Conservation (phyloP, 768 basidiomycete species). For the Suillus spraguei region DNA sequence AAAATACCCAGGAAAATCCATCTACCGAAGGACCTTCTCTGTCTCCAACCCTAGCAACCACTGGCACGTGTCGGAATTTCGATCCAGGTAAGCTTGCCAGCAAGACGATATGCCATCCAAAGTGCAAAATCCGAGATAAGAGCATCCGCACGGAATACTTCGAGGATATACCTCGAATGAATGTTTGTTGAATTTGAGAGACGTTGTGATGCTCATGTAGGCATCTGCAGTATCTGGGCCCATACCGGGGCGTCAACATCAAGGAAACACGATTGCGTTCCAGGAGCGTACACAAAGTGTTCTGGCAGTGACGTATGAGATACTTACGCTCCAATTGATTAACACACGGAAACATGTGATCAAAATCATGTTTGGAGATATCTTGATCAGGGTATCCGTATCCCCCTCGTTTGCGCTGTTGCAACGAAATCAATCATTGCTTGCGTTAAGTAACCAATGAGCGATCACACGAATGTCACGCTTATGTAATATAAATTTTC, state of each 20-base stretch:
- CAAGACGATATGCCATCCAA: constrained; percentile 43
- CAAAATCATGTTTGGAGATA: background rate
- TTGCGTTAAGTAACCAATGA: background rate
- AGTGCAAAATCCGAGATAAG: constrained; percentile 1
- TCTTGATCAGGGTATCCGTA: background rate
- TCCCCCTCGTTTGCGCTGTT: background rate
- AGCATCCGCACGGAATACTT: background rate
- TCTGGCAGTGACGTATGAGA: background rate
- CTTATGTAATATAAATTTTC: background rate
- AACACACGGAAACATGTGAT: background rate
- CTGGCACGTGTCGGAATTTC: constrained; percentile 33
- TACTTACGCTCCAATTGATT: background rate
- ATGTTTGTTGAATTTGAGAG: constrained; percentile 42
- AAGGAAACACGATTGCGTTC: background rate
- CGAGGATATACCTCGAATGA: constrained; percentile 47
- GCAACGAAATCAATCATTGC: background rate
- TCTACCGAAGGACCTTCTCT: no score
- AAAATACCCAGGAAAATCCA: no score
- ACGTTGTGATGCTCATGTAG: constrained; percentile 39
- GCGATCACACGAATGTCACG: background rate
- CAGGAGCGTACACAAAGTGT: background rate
- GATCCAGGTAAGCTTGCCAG: constrained; percentile 45
- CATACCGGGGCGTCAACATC: constrained; percentile 11
- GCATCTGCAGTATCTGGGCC: constrained; percentile 30
- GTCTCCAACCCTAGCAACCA: constrained; percentile 13